Evolutionary conservation across 345 rosid genomes (phyloP).

Genomic region (Reutealis trisperma): DNA sequence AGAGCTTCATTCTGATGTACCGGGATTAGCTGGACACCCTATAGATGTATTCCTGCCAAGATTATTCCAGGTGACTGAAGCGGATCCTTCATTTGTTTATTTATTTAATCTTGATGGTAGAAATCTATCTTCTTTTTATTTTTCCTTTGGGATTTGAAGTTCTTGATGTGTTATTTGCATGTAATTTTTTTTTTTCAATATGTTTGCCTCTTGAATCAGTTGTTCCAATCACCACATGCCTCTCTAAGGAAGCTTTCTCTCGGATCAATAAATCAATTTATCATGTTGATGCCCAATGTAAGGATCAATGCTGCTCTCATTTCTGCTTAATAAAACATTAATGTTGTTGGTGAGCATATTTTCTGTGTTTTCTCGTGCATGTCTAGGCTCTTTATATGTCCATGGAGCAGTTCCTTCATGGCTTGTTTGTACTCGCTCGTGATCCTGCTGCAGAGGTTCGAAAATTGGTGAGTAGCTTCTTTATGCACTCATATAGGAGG

Average conservation of each 20-base stretch:
- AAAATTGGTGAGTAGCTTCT: conserved; percentile 37
- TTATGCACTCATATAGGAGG: background rate
- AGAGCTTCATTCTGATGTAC: conserved; percentile 78
- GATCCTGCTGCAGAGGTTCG: conserved; percentile 82
- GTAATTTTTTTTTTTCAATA: background rate
- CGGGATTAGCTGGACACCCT: conserved; percentile 83
- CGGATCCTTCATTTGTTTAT: background rate
- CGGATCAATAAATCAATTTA: conserved; percentile 80
- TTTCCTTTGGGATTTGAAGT: background rate
- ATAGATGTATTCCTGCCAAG: conserved; percentile 75
- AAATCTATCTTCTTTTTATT: background rate
- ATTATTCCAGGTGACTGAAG: conserved; percentile 61
- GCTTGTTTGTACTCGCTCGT: conserved; percentile 76
- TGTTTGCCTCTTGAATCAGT: conserved; percentile 47
- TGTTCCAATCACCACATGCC: conserved; percentile 85
- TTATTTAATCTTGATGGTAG: background rate
- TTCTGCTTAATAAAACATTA: background rate
- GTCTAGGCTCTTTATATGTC: conserved; percentile 56
- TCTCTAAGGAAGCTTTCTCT: conserved; percentile 79
- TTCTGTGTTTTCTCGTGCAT: conserved; percentile 27
- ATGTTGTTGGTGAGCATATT: conserved; percentile 3
- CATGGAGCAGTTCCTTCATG: conserved; percentile 66
- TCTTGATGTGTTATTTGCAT: background rate
- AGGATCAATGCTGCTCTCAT: conserved; percentile 37
- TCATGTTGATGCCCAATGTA: conserved; percentile 94